Percentiles rank a stretch among this genome's conserved stretches.
Evolutionary conservation across 2,329 filamentous ascomycete species (phyloP).

Genomic region (Sclerotinia nivalis): DNA sequence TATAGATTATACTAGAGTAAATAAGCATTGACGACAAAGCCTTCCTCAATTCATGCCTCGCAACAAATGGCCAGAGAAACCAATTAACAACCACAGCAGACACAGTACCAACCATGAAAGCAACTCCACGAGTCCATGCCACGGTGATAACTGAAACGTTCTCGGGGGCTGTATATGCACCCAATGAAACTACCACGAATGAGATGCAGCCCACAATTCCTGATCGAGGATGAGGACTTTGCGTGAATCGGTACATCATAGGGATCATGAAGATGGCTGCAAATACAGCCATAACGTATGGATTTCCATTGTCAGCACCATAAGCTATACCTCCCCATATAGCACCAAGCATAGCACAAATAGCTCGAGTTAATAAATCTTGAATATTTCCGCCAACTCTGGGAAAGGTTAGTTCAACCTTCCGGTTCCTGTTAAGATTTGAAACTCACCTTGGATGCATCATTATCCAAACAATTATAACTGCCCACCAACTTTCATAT

Average conservation of each 20-base stretch:
- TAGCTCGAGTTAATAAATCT: conserved; percentile 54
- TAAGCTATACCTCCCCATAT: conserved; percentile 56
- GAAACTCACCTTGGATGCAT: conserved; percentile 50
- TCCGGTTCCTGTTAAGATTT: background rate
- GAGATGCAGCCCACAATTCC: conserved; percentile 59
- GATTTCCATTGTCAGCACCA: conserved; percentile 53
- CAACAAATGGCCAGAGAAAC: conserved; percentile 62
- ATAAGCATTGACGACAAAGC: conserved; percentile 58
- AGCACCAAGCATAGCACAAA: conserved; percentile 53
- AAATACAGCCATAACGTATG: conserved; percentile 57
- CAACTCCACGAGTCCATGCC: conserved; percentile 51
- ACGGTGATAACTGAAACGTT: conserved; percentile 44
- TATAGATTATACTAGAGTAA: conserved; percentile 58
- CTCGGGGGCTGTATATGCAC: conserved; percentile 38
- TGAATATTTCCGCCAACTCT: conserved; percentile 59
- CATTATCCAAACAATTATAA: conserved; percentile 43
- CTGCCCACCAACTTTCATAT: conserved; percentile 59
- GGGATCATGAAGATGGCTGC: conserved; percentile 59
- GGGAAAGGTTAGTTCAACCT: background rate
- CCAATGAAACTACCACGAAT: conserved; percentile 56
- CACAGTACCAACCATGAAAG: conserved; percentile 55
- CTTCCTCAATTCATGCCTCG: conserved; percentile 58
- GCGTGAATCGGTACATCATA: conserved; percentile 58
- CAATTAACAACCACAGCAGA: conserved; percentile 58
- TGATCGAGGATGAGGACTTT: conserved; percentile 57